Evolutionary conservation across 225 moss, liverwort and hornwort genomes (phyloP), one percentile per base, ranked within the genome.

Genomic region (Physcomitrellopsis africana): DNA sequence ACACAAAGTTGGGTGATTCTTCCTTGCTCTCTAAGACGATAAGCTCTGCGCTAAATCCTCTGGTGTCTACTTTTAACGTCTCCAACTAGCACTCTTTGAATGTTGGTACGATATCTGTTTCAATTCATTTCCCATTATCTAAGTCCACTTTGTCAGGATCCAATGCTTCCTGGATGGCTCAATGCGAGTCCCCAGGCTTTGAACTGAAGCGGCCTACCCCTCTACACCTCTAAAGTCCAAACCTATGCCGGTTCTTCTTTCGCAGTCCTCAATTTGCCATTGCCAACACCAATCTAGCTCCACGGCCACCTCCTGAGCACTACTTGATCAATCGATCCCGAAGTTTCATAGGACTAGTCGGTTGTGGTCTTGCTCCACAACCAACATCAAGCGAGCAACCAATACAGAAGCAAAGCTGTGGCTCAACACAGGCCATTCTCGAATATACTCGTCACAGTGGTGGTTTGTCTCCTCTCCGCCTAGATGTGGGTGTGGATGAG

Each of bases 21-120:
- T 93, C 96, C 79, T 93, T 92, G 56, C 96, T 96, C 86, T 96
- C 96, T 48, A 93, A 96, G 61, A 96, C 93, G 20, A 93, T 92
- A 52, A 81, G 90, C 51, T 96, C 96, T 13, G 93, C 67, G 72
- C 85, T 90, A 63, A 96, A 96, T 55, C 96, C 96, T 89, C 85
- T 92, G 10, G 96, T 96, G 46, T 93, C 96, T n/a, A 87, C 72
- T 67, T 81, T 92, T 79, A 96, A 84, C 48, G 93, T 92, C 63
- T 96, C 96, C 84, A 93, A 81, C 46, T 93, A 83, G 70, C 86
- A 96, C 76, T 96, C 96, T 75, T 69, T 84, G 76, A 96, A 96
- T 49, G 81, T 70, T 47, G 93, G 93, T 78, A 96, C 90, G 64
- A 76, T 81, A 65, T 96, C 93, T 3, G 92, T 81, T 73, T 96